Base-by-base conservation (phyloP, 306 rosid genomes). In the Arachis stenosperma region DNA sequence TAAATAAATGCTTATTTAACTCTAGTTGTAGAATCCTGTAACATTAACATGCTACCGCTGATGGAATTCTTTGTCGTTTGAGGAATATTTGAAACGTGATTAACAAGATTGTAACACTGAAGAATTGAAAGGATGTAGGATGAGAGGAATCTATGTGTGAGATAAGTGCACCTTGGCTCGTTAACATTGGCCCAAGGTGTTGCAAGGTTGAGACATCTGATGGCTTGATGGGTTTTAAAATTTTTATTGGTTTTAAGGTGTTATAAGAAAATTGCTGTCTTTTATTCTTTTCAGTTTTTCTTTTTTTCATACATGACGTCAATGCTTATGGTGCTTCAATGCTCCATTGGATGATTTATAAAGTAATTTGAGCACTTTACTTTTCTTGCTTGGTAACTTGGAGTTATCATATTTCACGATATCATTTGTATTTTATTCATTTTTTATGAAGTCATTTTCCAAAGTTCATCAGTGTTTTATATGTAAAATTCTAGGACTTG, bases 401-500 rank as follows among this genome's bases (percentile, higher is more conserved):
- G 37, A 41, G 22, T 70, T 80, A n/a, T 55, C 63, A 50, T 2
- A 13, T 68, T 65, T 79, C 59, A 30, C 9, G 30, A 14, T 39
- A 17, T 12, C 29, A 71, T 40, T 53, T 66, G 8, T 60, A 73
- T 75, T 46, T 57, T 51, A 40, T 33, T 75, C 29, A 30, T 73
- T 56, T 39, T 59, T 59, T 58, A 36, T 5, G 29, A 44, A 48
- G 65, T 41, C 7, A 33, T 56, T 68, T 63, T 62, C 9, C 27
- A 62, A 57, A 48, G 13, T 58, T 51, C 59, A 43, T 75, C 60
- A 36, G 5, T 73, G 61, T 42, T 66, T 37, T 50, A 44, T 80
- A 47, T 62, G 64, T 50, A 64, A 61, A 78, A 66, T 63, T 57
- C 59, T 65, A 94, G 99, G 99, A 94, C 42, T 86, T 94, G 95